Base-by-base conservation (phyloP, 768 basidiomycete genomes). In the Macrolepiota fuliginosa region DNA sequence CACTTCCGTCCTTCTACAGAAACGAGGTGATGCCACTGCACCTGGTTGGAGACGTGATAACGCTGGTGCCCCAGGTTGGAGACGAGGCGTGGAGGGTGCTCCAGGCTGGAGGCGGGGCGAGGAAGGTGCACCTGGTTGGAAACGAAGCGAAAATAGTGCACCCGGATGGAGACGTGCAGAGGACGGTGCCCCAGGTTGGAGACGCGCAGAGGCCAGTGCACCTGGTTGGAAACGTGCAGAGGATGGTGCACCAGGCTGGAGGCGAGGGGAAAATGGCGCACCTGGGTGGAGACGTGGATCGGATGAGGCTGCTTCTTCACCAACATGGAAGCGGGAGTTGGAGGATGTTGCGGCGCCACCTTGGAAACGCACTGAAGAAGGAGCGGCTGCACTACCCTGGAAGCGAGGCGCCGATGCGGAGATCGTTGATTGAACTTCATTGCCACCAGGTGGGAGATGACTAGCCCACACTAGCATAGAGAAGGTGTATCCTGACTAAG, bases 121-220 rank as follows among this genome's bases (percentile, higher is more conserved):
- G 7, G 22, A 39, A 15, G 22, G 25, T 22, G 57, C 35, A 3
- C 57, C 57, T n/a, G 35, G 47, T 1, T 58, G 57, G 57, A 58
- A 25, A 10, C 57, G 57, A 6, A 35, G 25, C 12, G 45, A 11
- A 15, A 22, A 47, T 37, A 4, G 22, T 22, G 56, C 56, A 37
- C 56, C 55, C 1, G 56, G 56, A 13, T 58, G 56, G 56, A 58
- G 35, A 22, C 46, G 56, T 37, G 47, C 37, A 5, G 36, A 9
- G 3, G 32, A 36, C 2, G n/a, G 12, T 17, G 57, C 57, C 24
- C 57, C 57, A 12, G 57, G 57, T 15, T 58, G 57, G 57, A 50
- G 47, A 13, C 46, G 37, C 3, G 47, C 2, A 12, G 36, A 39
- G 15, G 6, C 35, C 6, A 17, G 25, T 29, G 32, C 52, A 17